phyloP scores from a whole-genome alignment of 495 filamentous ascomycete species.

The Bombardia bombarda region DNA sequence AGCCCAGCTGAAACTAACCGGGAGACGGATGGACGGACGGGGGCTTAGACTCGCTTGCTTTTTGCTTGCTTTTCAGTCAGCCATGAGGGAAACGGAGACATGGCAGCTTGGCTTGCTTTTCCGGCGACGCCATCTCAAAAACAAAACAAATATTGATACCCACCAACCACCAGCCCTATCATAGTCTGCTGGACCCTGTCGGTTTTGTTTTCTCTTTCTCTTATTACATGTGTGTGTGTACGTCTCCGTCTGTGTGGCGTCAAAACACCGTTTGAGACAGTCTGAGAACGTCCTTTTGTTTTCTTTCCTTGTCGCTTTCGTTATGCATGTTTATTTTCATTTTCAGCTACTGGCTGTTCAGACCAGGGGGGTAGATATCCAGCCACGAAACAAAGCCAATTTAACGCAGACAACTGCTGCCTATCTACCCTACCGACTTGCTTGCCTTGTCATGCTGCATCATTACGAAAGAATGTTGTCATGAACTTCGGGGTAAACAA shows the following conservation, averaged over 20 bases:
- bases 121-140: neutral
- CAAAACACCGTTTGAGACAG: neutral
- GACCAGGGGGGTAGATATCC: neutral
- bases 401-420: neutral
- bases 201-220: neutral
- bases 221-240: neutral
- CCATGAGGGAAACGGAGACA: neutral
- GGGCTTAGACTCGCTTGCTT: no score
- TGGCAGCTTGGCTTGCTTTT: neutral
- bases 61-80: no score
- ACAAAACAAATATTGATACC: neutral
- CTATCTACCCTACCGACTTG: neutral
- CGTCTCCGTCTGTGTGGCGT: neutral
- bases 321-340: no score
- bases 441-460: neutral
- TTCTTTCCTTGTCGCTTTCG: neutral
- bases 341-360: no score
- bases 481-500: no score
- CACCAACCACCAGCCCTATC: no score
- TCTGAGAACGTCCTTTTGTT: neutral
- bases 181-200: neutral
- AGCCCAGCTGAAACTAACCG: slow-evolving; percentile 12
- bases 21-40: neutral
- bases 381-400: neutral
- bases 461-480: no score